Evolutionary conservation across 257 asterid genomes (phyloP).

Genomic region (Hygrophila difformis): DNA sequence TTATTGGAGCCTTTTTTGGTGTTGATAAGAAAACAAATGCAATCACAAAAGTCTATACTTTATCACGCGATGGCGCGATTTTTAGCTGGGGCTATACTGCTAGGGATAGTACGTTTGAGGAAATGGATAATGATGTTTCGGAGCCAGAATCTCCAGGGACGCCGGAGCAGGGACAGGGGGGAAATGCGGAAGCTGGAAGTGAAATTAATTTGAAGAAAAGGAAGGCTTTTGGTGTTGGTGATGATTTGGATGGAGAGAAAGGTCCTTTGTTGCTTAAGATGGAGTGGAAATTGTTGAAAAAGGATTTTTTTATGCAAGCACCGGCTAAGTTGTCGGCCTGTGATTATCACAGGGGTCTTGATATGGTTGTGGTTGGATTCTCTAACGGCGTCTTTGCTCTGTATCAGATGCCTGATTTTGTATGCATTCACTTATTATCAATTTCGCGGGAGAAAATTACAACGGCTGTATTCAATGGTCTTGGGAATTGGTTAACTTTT

Average conservation of each 20-base stretch:
- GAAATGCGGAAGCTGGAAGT: constrained; percentile 25
- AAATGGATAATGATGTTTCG: constrained; percentile 29
- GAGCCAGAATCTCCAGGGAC: constrained; percentile 86
- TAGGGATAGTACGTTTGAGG: constrained; percentile 23
- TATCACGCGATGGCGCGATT: constrained; percentile 87
- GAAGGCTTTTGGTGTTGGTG: constrained; percentile 39
- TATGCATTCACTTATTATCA: constrained; percentile 74
- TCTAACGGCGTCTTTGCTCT: constrained; percentile 94
- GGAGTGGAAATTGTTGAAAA: constrained; percentile 72
- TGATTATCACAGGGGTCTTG: constrained; percentile 80
- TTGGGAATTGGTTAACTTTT: constrained; percentile 88
- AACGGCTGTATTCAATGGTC: constrained; percentile 69
- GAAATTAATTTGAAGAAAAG: constrained; percentile 35
- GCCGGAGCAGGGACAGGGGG: constrained; percentile 45
- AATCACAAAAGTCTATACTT: constrained; percentile 45
- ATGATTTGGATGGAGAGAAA: constrained; percentile 27
- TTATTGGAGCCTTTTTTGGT: constrained; percentile 76
- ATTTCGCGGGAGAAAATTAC: constrained; percentile 86
- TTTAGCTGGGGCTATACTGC: constrained; percentile 53
- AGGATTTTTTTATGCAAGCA: constrained; percentile 77
- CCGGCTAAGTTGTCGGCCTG: constrained; percentile 70
- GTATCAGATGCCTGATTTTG: constrained; percentile 93
- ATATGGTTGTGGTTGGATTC: constrained; percentile 86
- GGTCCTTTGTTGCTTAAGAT: constrained; percentile 35
- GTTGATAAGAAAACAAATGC: constrained; percentile 51